phyloP scores from a whole-genome alignment of 192 early-diverging fungal species.

The Backusella parvicylindrica region DNA sequence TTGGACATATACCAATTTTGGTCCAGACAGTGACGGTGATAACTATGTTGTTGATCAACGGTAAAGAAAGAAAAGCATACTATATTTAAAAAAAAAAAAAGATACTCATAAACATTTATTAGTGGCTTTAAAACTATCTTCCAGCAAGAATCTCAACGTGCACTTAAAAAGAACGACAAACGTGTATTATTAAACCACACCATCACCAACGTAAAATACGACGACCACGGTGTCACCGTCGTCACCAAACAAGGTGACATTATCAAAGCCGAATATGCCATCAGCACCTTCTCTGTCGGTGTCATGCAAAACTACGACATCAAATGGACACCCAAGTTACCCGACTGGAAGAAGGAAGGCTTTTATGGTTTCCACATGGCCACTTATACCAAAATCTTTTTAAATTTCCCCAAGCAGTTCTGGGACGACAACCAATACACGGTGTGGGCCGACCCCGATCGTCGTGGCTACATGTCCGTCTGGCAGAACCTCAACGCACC shows the following conservation, averaged over 20 bases:
- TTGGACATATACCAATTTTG: conserved; percentile 21
- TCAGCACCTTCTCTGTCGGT: conserved; percentile 37
- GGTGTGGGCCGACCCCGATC: conserved; percentile 31
- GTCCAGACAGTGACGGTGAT: conserved; percentile 27
- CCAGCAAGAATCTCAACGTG: conserved; percentile 21
- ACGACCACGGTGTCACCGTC: conserved; percentile 22
- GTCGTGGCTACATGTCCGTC: conserved; percentile 21
- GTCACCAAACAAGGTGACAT: conserved; percentile 23
- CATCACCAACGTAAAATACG: conserved; percentile 26
- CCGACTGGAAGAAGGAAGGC: conserved; percentile 38
- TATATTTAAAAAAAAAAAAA: too few species aligned
- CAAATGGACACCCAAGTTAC: conserved; percentile 25
- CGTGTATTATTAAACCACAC: conserved; percentile 25
- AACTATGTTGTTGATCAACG: conserved; percentile 28
- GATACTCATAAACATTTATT: not conserved
- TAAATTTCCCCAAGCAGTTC: conserved; percentile 33
- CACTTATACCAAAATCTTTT: conserved; percentile 39
- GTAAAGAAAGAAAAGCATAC: not conserved
- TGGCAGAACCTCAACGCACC: conserved; percentile 34
- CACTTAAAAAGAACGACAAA: conserved; percentile 24
- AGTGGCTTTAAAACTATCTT: conserved; percentile 37
- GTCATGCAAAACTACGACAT: conserved; percentile 36
- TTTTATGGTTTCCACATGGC: conserved; percentile 40
- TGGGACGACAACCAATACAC: conserved; percentile 36
- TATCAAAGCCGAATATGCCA: conserved; percentile 39